phyloP scores from a whole-genome alignment of 352 stramenopile genomes.

The Aphanomyces invadans region DNA sequence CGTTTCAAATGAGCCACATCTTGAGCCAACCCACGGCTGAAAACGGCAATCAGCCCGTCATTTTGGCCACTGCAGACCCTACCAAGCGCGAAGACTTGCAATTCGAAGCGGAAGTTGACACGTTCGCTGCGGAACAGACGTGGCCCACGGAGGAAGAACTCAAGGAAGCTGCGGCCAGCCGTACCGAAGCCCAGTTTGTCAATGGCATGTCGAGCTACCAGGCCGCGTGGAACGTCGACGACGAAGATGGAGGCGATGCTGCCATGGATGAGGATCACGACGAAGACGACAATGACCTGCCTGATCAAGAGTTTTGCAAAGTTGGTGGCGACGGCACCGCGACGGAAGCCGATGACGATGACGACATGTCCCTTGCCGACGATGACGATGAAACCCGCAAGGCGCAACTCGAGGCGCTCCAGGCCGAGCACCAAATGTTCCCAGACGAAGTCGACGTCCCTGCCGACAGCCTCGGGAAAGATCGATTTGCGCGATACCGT shows the following conservation, averaged over 20 bases:
- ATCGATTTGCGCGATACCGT: constrained; percentile 88
- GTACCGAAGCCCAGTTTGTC: constrained; percentile 42
- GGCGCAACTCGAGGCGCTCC: constrained; percentile 87
- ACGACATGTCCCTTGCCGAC: constrained; percentile 71
- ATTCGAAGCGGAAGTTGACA: constrained; percentile 87
- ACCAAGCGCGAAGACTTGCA: constrained; percentile 71
- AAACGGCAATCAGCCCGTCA: constrained; percentile 32
- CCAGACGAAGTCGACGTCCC: constrained; percentile 91
- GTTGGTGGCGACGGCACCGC: constrained; percentile 45
- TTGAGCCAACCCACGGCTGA: constrained; percentile 22
- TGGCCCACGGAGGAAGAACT: constrained; percentile 95
- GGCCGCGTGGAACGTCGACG: constrained; percentile 87
- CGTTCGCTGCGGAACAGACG: constrained; percentile 96
- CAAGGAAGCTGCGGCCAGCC: constrained; percentile 66
- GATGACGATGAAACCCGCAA: constrained; percentile 77
- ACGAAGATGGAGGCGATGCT: constrained; percentile 48
- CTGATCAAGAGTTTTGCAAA: constrained; percentile 80
- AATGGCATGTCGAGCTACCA: constrained; percentile 91
- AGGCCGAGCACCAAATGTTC: constrained; percentile 86
- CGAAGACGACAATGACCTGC: constrained; percentile 32
- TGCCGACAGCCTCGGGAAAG: constrained; percentile 44
- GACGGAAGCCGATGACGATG: constrained; percentile 50
- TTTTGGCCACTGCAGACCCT: constrained; percentile 59
- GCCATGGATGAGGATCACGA: constrained; percentile 61
- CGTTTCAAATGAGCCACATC: constrained; percentile 84